phyloP scores from a whole-genome alignment of 345 rosid species.

The Lepidium sativum region DNA sequence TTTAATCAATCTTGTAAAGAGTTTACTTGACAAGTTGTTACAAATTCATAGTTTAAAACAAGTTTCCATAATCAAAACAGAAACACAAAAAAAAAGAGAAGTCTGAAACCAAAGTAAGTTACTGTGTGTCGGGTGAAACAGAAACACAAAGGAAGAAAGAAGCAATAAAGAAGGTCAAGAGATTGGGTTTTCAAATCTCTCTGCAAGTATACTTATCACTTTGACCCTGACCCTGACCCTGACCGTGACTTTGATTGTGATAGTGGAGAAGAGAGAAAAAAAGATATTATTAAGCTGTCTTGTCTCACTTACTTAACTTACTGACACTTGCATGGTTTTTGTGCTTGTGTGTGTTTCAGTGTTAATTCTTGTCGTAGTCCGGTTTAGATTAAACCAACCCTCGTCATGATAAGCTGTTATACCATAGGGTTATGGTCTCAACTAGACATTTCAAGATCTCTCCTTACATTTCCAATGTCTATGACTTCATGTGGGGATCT shows the following conservation, averaged over 20 bases:
- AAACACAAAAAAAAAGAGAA: not conserved
- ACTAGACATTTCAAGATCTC: constrained; percentile 14
- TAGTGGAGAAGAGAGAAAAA: constrained; percentile 14
- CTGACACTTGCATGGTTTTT: constrained; percentile 4
- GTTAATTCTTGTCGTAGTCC: constrained; percentile 8
- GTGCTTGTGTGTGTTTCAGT: constrained; percentile 28
- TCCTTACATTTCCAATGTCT: constrained; percentile 12
- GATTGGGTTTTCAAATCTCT: constrained; percentile 22
- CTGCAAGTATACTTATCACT: constrained; percentile 5
- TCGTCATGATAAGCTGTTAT: constrained; percentile 10
- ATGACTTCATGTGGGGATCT: constrained; percentile 21
- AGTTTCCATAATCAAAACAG: not conserved
- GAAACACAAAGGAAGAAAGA: constrained; percentile 17
- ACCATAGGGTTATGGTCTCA: constrained; percentile 16
- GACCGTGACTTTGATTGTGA: constrained; percentile 24
- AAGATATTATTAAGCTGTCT: constrained; percentile 19
- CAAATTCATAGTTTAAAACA: not conserved
- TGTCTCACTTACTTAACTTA: constrained; percentile 26
- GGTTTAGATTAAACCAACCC: constrained; percentile 5
- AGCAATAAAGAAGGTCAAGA: constrained; percentile 16
- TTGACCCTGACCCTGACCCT: constrained; percentile 25
- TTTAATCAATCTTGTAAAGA: not conserved
- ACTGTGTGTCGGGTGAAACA: constrained; percentile 19
- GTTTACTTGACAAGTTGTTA: not conserved
- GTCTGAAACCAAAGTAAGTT: not conserved